phyloP scores from a whole-genome alignment of 768 basidiomycete species.

The Termitomyces bulborhizus region DNA sequence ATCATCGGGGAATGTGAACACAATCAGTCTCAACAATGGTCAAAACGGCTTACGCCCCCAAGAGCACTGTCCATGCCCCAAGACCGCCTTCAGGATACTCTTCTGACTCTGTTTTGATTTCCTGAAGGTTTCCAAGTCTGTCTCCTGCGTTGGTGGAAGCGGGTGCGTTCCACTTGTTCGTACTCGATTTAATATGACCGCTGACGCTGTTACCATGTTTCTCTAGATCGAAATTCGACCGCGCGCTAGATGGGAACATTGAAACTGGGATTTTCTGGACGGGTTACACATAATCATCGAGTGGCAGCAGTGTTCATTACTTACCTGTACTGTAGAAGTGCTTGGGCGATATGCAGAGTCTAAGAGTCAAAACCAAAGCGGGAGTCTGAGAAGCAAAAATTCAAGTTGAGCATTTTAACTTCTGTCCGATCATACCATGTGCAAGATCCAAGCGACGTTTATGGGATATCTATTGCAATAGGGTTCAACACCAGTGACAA shows the following conservation, averaged over 20 bases:
- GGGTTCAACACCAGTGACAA: background rate
- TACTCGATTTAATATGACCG: background rate
- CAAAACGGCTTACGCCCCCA: constrained; percentile 17
- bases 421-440: background rate
- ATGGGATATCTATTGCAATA: background rate
- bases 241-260: background rate
- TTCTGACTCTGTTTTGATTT: background rate
- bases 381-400: background rate
- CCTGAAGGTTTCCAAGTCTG: background rate
- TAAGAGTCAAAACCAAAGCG: background rate
- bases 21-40: background rate
- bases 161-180: background rate
- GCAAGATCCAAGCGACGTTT: background rate
- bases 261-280: background rate
- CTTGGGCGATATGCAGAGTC: background rate
- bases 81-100: constrained; percentile 19
- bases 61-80: constrained; percentile 18
- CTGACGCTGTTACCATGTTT: background rate
- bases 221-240: background rate
- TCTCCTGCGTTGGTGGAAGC: background rate
- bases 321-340: background rate
- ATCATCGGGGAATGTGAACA: background rate
- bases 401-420: background rate
- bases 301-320: background rate
- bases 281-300: background rate